These are phyloP conservation scores for Cotoneaster glaucophyllus DNA, from an alignment of 306 rosid species.

Conservation along the genomic window DNA sequence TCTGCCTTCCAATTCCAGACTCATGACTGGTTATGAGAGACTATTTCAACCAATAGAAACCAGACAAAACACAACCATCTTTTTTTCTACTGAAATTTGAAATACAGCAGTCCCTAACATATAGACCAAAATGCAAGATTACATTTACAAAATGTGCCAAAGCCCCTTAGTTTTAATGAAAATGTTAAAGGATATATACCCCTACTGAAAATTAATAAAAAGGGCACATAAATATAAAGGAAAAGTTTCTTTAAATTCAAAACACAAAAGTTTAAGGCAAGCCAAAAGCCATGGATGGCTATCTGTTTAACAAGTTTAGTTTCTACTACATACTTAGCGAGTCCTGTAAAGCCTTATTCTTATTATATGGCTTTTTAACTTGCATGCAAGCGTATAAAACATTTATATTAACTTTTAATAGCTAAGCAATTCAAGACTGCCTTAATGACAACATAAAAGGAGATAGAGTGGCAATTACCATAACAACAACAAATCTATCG, in stretches of 20 bases:
- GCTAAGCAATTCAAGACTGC: not conserved
- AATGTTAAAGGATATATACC: not conserved
- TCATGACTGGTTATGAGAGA: not conserved
- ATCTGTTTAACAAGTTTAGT: not conserved
- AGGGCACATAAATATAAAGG: not conserved
- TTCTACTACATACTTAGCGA: not conserved
- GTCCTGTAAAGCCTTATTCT: not conserved
- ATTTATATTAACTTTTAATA: not conserved
- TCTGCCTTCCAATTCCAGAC: not conserved
- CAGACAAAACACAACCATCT: not conserved
- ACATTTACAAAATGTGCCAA: not conserved
- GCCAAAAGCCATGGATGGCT: not conserved
- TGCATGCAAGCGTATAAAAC: not conserved
- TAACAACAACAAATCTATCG: slow-evolving; percentile 95
- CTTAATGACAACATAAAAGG: not conserved
- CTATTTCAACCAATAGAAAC: not conserved
- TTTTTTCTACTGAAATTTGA: not conserved
- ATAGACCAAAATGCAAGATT: not conserved
- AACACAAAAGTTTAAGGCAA: not conserved
- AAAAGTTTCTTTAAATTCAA: not conserved
- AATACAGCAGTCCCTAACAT: not conserved
- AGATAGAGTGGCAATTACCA: slow-evolving; percentile 47
- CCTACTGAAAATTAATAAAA: not conserved
- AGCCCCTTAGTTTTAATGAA: not conserved
- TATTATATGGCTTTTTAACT: not conserved